These are phyloP conservation scores for Pseudopyricularia cyperi DNA, from an alignment of 2,329 filamentous ascomycete genomes.

Conservation along the genomic window DNA sequence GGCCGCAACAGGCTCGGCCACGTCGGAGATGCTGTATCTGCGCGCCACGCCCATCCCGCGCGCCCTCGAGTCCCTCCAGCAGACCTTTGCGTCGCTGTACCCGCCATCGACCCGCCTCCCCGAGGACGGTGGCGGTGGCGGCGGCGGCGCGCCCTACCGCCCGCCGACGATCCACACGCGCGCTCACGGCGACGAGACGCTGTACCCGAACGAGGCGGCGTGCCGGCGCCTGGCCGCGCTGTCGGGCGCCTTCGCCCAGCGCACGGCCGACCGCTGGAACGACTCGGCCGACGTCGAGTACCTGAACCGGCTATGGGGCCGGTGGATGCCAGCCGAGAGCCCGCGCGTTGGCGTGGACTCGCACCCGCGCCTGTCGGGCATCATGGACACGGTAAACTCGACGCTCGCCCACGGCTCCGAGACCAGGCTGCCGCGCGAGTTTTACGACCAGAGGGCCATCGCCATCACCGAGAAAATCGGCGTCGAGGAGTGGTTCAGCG, in stretches of 20 bases:
- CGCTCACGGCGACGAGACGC: slow-evolving; percentile 56
- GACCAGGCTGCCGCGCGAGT: slow-evolving; percentile 69
- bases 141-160: slow-evolving; percentile 29
- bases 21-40: slow-evolving; percentile 52
- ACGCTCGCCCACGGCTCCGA: slow-evolving; percentile 72
- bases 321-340: slow-evolving; percentile 68
- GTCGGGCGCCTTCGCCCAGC: slow-evolving; percentile 56
- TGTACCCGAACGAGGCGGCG: slow-evolving; percentile 65
- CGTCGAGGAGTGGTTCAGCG: slow-evolving; percentile 86
- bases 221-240: slow-evolving; percentile 63
- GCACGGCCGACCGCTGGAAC: slow-evolving; percentile 64
- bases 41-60: slow-evolving; percentile 63
- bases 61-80: slow-evolving; percentile 65
- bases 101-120: slow-evolving; percentile 34
- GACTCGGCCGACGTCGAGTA: slow-evolving; percentile 70
- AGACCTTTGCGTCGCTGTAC: slow-evolving; percentile 64
- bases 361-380: slow-evolving; percentile 70
- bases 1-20: slow-evolving; percentile 24
- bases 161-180: slow-evolving; percentile 54
- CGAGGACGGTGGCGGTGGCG: not conserved
- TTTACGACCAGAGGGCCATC: slow-evolving; percentile 67
- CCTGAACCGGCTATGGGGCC: slow-evolving; percentile 61
- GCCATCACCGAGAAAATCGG: slow-evolving; percentile 61
- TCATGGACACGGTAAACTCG: slow-evolving; percentile 90
- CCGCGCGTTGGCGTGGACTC: slow-evolving; percentile 69